Evolutionary conservation across 768 basidiomycete species (phyloP), one percentile per base, ranked within the genome.

Genomic region (Vishniacozyma victoriae): DNA sequence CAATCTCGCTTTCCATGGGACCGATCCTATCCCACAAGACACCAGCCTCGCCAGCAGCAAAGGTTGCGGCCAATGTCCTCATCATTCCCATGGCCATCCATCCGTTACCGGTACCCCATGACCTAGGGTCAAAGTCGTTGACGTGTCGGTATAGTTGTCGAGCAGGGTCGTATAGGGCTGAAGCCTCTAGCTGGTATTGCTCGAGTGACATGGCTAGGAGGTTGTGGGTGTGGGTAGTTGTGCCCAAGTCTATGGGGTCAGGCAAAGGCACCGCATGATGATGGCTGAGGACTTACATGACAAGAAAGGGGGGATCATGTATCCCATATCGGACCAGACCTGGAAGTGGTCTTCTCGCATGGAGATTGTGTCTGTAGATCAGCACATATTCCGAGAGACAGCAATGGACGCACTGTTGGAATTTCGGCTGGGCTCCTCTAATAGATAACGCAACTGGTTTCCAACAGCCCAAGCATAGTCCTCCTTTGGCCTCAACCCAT

Each of bases 391-490:
- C 29, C 29, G 29, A 33, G 29, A n/a, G 29, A 33, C n/a, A n/a
- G 9, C 29, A 9, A 33, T 9, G 9, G 29, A 33, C 29, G 29
- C 29, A 9, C 29, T 33, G 9, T 33, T n/a, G 29, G 9, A 9
- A 9, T 33, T 9, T 33, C 29, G 9, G 29, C 29, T n/a, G n/a
- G 29, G 27, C 3, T 39, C 42, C 15, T 16, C 35, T 5, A 35
- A 12, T 3, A 54, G 16, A 39, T 55, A 51, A 9, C 29, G 22
- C 18, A 51, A 33, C 31, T 55, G 54, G 25, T 48, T 51, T n/a
- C 49, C 49, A 15, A 55, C 38, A 22, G 54, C 54, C 54, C 54
- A 55, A 24, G 54, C 39, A 29, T 55, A 55, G 35, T 55, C 54
- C 16, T 36, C 35, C n/a, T 23, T 36, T 5, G 12, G 13, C 6